These are phyloP conservation scores for Allium fistulosum DNA, from an alignment of 106 monocot genomes.

Conservation along the genomic window DNA sequence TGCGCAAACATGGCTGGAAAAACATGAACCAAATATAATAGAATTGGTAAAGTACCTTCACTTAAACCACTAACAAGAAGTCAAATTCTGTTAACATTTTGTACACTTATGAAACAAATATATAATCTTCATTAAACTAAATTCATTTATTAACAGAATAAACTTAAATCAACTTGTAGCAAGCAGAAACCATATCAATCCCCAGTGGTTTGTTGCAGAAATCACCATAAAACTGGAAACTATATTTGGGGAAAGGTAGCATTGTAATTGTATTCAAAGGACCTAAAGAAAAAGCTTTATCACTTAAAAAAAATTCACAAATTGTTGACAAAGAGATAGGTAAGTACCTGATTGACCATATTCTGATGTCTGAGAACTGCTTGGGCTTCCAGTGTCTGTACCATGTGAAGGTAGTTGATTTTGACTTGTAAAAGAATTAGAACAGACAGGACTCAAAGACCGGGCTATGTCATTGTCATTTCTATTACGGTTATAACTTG, in stretches of 20 bases:
- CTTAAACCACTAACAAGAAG: background rate
- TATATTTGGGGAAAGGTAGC: too few species aligned
- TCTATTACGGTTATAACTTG: slow-evolving; percentile 37
- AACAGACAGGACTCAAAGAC: slow-evolving; percentile 31
- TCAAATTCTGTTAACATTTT: too few species aligned
- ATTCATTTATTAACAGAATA: too few species aligned
- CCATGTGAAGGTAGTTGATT: slow-evolving; percentile 39
- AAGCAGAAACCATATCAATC: too few species aligned
- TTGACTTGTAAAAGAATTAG: slow-evolving; percentile 33
- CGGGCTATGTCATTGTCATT: slow-evolving; percentile 25
- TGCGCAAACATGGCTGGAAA: too few species aligned
- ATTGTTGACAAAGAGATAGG: background rate
- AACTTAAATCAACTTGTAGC: too few species aligned
- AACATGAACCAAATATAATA: too few species aligned
- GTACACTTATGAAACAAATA: too few species aligned
- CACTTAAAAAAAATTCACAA: slow-evolving; percentile 2
- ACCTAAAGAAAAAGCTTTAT: background rate
- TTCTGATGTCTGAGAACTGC: slow-evolving; percentile 36
- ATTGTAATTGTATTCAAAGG: too few species aligned
- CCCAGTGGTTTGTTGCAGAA: too few species aligned
- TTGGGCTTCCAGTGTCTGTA: slow-evolving; percentile 30
- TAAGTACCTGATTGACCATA: slow-evolving; percentile 59
- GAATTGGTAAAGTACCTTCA: background rate
- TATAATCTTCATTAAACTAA: too few species aligned
- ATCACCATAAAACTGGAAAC: too few species aligned